A percentile compares a stretch with the other conserved stretches of the same genome.
Conservation (phyloP, 805 yeast species). For the Monosporozyma solicola region DNA sequence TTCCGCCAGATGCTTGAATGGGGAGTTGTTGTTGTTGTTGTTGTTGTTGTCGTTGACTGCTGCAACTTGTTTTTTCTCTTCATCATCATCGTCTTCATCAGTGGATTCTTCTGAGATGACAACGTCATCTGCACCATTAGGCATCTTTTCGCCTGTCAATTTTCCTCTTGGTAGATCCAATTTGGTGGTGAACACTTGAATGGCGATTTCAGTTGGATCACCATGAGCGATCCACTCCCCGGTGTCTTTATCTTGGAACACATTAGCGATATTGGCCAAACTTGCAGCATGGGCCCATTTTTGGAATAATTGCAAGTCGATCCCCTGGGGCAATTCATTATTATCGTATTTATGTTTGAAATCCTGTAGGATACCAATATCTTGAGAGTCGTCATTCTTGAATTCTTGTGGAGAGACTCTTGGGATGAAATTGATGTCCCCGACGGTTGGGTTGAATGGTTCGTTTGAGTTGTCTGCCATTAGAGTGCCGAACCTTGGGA, state of each 20-base stretch:
- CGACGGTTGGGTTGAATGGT: conserved; percentile 91
- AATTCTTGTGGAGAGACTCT: conserved; percentile 42
- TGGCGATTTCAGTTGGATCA: conserved; percentile 85
- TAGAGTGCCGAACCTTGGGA: conserved; percentile 64
- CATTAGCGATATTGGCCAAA: conserved; percentile 69
- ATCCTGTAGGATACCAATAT: conserved; percentile 22
- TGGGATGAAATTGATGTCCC: conserved; percentile 77
- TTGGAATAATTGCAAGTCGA: conserved; percentile 26
- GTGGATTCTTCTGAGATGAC: not conserved
- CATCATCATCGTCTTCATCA: conserved; percentile 8
- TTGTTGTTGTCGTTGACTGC: conserved; percentile 24
- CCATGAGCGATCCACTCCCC: conserved; percentile 69
- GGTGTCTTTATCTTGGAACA: conserved; percentile 40
- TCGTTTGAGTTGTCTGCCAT: conserved; percentile 55
- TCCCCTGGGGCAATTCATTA: conserved; percentile 9
- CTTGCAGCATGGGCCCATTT: conserved; percentile 60
- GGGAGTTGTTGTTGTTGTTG: conserved; percentile 33
- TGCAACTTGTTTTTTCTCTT: conserved; percentile 8
- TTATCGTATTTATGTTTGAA: conserved; percentile 16
- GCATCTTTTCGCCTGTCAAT: conserved; percentile 31
- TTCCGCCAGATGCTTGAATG: conserved; percentile 53
- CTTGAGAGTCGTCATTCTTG: conserved; percentile 23
- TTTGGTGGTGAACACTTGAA: conserved; percentile 66
- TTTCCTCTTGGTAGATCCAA: conserved; percentile 41
- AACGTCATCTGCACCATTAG: not conserved